Conservation (phyloP, 768 basidiomycete genomes). For the Tulasnella sp. region DNA sequence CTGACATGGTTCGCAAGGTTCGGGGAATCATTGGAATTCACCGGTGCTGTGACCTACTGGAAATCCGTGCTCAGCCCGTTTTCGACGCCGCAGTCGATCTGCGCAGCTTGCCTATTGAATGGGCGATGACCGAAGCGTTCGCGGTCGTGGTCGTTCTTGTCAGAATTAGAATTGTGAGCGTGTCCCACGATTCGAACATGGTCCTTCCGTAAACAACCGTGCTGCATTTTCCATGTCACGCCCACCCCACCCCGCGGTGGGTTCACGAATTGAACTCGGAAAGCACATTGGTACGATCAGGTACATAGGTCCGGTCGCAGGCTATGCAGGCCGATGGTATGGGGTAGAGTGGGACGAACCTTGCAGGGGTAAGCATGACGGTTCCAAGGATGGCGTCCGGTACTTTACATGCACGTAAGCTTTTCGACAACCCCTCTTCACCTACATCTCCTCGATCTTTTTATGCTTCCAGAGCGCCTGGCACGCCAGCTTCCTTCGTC, state of each 20-base stretch:
- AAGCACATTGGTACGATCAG: conserved; percentile 46
- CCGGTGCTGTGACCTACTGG: neutral
- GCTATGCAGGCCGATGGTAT: conserved; percentile 64
- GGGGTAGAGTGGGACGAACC: conserved; percentile 97
- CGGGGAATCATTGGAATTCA: conserved; percentile 12
- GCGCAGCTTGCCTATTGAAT: neutral
- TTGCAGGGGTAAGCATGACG: conserved; percentile 75
- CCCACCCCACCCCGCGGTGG: neutral
- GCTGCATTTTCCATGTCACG: neutral
- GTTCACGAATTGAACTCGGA: neutral
- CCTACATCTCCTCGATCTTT: neutral
- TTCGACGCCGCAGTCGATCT: no score
- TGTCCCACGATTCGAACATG: neutral
- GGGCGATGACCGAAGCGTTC: neutral
- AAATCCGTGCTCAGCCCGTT: no score
- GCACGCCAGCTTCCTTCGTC: conserved; percentile 65
- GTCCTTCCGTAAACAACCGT: neutral
- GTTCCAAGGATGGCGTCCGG: conserved; percentile 56
- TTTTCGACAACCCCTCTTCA: neutral
- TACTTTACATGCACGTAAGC: conserved; percentile 73
- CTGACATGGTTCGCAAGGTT: conserved; percentile 2
- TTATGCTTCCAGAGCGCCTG: conserved; percentile 33
- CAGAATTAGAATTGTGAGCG: neutral
- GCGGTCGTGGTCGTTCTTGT: neutral
- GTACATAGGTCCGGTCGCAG: conserved; percentile 52